Conservation (phyloP, 495 filamentous ascomycete species). For the Hyaloscypha variabilis region DNA sequence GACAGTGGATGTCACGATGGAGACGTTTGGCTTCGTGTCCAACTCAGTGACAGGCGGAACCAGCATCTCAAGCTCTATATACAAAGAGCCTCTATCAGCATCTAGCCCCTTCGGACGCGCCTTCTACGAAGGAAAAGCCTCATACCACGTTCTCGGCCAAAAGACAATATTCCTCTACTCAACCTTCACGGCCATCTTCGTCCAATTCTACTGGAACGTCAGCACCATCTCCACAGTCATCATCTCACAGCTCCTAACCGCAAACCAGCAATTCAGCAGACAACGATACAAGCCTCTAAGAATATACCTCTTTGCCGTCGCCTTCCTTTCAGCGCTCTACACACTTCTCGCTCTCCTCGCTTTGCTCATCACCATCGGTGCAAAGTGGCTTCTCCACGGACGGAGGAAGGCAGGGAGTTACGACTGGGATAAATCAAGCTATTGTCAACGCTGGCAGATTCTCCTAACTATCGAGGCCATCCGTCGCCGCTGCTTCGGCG, state of each 20-base stretch:
- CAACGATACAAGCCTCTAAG: constrained; percentile 13
- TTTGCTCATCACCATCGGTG: constrained; percentile 51
- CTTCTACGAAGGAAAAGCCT: constrained; percentile 43
- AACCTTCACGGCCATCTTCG: constrained; percentile 35
- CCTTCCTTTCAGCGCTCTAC: constrained; percentile 47
- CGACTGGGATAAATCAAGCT: constrained; percentile 48
- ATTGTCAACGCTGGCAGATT: constrained; percentile 50
- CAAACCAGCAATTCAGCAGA: not conserved
- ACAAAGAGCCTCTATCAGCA: not conserved
- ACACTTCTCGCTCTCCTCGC: constrained; percentile 58
- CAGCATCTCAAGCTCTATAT: not conserved
- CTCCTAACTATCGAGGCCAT: constrained; percentile 45
- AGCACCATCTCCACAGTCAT: constrained; percentile 38
- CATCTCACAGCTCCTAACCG: constrained; percentile 25
- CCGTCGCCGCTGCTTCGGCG: constrained; percentile 44
- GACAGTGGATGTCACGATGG: not conserved
- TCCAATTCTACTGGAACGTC: constrained; percentile 44
- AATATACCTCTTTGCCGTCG: constrained; percentile 33
- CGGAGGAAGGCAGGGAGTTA: constrained; percentile 43
- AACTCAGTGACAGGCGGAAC: too few relatives aligned
- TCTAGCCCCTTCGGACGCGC: constrained; percentile 44
- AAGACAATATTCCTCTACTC: constrained; percentile 45
- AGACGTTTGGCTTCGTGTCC: too few relatives aligned
- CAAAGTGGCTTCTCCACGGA: constrained; percentile 50
- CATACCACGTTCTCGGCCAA: constrained; percentile 43